Evolutionary conservation across 2,329 filamentous ascomycete species (phyloP).

Genomic region (Whalleya microplaca): DNA sequence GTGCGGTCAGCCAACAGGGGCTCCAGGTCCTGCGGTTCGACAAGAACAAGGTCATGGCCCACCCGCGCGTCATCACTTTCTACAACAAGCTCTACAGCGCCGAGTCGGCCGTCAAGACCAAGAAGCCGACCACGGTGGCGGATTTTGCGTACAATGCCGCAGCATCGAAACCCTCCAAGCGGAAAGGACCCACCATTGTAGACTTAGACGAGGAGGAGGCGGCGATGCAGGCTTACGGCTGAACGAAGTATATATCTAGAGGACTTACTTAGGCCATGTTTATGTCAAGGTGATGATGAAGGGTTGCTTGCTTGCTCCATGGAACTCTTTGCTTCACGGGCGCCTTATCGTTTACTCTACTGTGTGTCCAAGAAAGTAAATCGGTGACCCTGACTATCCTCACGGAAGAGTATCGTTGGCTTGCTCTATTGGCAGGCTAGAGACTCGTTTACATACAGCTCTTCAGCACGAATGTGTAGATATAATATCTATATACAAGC

Average conservation of each 20-base stretch:
- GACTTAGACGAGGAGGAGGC: conserved; percentile 55
- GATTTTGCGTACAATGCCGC: conserved; percentile 48
- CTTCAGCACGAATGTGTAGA: background rate
- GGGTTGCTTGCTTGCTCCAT: too few species aligned
- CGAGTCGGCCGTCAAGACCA: conserved; percentile 52
- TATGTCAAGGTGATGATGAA: background rate
- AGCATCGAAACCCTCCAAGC: conserved; percentile 23
- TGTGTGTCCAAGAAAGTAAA: background rate
- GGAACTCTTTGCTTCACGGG: background rate
- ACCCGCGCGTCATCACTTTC: conserved; percentile 82
- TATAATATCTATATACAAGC: too few species aligned
- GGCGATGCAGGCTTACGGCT: conserved; percentile 51
- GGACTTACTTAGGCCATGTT: background rate
- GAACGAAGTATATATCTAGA: conserved; percentile 25
- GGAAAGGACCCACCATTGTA: conserved; percentile 20
- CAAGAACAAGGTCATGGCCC: conserved; percentile 89
- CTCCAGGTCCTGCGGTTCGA: conserved; percentile 90
- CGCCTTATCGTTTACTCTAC: background rate
- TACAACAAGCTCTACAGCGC: conserved; percentile 82
- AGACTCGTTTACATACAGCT: background rate
- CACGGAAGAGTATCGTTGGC: background rate
- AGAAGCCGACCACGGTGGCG: conserved; percentile 40
- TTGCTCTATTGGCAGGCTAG: background rate
- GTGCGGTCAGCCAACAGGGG: conserved; percentile 85
- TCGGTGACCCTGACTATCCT: background rate